Conservation (phyloP, 306 rosid genomes). For the Abrus precatorius region DNA sequence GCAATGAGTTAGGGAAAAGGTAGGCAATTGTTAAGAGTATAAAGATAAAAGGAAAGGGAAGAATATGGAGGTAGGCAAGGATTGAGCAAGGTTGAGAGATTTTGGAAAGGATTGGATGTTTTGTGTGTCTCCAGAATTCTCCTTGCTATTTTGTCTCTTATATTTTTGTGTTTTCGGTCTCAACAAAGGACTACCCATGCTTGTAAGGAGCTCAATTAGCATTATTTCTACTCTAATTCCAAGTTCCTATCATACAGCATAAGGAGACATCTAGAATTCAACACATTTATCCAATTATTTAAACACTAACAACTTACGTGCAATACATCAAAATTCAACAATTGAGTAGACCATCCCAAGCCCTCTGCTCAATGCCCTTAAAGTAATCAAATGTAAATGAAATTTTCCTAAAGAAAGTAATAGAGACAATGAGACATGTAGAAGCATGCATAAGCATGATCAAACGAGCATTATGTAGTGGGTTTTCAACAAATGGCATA, state of each 20-base stretch:
- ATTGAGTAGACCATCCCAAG: constrained; percentile 72
- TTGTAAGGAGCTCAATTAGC: background rate
- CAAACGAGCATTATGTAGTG: constrained; percentile 8
- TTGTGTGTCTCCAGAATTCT: background rate
- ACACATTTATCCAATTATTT: constrained; percentile 21
- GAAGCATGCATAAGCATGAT: constrained; percentile 26
- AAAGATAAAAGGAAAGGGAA: background rate
- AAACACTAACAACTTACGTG: constrained; percentile 61
- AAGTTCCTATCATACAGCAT: constrained; percentile 18
- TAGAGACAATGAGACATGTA: constrained; percentile 32
- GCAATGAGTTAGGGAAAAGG: background rate
- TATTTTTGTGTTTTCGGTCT: background rate
- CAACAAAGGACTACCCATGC: background rate
- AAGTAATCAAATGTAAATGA: constrained; percentile 45
- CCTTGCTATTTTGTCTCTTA: background rate
- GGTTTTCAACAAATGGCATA: constrained; percentile 33
- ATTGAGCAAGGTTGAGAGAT: background rate
- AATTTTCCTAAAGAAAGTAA: constrained; percentile 59
- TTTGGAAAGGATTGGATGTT: background rate
- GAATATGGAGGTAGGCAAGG: background rate
- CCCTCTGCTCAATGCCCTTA: constrained; percentile 55
- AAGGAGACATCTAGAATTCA: constrained; percentile 26
- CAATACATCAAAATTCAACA: constrained; percentile 73
- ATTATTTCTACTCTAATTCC: constrained; percentile 19
- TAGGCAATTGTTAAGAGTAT: background rate